phyloP scores from a whole-genome alignment of 805 yeast species.

The Phaffomyces antillensis region DNA sequence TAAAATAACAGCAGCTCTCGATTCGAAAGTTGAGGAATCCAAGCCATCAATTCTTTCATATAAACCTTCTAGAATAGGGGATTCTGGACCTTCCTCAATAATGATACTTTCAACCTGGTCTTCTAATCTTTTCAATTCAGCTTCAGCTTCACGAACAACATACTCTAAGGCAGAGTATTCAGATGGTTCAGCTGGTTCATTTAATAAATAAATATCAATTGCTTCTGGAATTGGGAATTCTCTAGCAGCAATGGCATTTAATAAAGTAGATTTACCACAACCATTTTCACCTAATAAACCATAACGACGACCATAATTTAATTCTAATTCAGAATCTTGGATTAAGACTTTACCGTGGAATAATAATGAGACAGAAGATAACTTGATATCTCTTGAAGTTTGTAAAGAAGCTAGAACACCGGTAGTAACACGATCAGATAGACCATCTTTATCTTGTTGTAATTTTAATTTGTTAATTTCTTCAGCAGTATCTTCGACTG shows the following conservation, averaged over 20 bases:
- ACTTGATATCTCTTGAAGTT: conserved; percentile 90
- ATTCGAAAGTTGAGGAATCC: conserved; percentile 95
- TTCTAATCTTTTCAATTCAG: conserved; percentile 85
- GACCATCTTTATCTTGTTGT: conserved; percentile 89
- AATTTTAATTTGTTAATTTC: conserved; percentile 81
- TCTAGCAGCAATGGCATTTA: conserved; percentile 90
- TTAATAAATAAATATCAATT: conserved; percentile 86
- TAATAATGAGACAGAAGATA: conserved; percentile 81
- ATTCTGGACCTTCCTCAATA: conserved; percentile 91
- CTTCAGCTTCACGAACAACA: conserved; percentile 95
- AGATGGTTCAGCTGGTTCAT: conserved; percentile 96
- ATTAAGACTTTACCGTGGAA: conserved; percentile 97
- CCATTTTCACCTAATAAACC: conserved; percentile 98
- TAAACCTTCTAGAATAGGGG: conserved; percentile 73
- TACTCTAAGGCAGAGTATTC: conserved; percentile 90
- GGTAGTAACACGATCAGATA: conserved; percentile 95
- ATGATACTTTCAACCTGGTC: conserved; percentile 84
- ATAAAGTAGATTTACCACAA: conserved; percentile 95
- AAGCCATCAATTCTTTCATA: conserved; percentile 93
- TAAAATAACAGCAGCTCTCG: conserved; percentile 91
- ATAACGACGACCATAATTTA: conserved; percentile 95
- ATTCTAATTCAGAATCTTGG: conserved; percentile 86
- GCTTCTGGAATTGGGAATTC: conserved; percentile 92
- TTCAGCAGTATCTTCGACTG: conserved; percentile 53
- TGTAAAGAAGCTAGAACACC: conserved; percentile 88